phyloP scores from a whole-genome alignment of 352 stramenopile species.

The Phytophthora pinifolia region DNA sequence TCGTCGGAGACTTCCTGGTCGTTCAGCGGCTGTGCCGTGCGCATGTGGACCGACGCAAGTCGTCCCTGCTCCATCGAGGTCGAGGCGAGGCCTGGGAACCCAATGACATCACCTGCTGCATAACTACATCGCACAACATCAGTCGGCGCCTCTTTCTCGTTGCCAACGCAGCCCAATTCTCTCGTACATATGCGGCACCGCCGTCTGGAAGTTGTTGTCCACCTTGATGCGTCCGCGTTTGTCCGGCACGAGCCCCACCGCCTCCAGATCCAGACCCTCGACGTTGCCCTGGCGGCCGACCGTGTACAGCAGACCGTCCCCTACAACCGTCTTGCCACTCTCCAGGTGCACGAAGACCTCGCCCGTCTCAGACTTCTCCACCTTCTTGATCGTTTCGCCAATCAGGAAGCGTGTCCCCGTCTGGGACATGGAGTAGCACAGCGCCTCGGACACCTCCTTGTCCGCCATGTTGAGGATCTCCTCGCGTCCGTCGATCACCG shows the following conservation, averaged over 20 bases:
- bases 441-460: slow-evolving; percentile 81
- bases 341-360: slow-evolving; percentile 82
- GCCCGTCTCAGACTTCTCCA: slow-evolving; percentile 60
- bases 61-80: slow-evolving; percentile 92
- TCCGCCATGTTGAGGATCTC: slow-evolving; percentile 90
- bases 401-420: slow-evolving; percentile 86
- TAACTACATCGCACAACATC: slow-evolving; percentile 50
- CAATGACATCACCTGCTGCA: slow-evolving; percentile 90
- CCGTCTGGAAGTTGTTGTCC: slow-evolving; percentile 89
- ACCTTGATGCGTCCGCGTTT: slow-evolving; percentile 86
- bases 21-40: slow-evolving; percentile 66
- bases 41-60: slow-evolving; percentile 88
- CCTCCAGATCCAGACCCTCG: slow-evolving; percentile 78
- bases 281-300: slow-evolving; percentile 86
- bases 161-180: neutral
- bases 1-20: slow-evolving; percentile 42
- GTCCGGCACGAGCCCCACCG: slow-evolving; percentile 76
- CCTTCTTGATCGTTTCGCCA: slow-evolving; percentile 76
- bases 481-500: slow-evolving; percentile 86
- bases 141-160: neutral
- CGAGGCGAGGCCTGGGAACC: slow-evolving; percentile 86
- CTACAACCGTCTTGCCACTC: slow-evolving; percentile 86
- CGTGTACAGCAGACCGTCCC: slow-evolving; percentile 87
- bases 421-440: slow-evolving; percentile 89
- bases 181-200: slow-evolving; percentile 83